phyloP scores from a whole-genome alignment of 495 filamentous ascomycete species.

The Podospora pseudocomata region DNA sequence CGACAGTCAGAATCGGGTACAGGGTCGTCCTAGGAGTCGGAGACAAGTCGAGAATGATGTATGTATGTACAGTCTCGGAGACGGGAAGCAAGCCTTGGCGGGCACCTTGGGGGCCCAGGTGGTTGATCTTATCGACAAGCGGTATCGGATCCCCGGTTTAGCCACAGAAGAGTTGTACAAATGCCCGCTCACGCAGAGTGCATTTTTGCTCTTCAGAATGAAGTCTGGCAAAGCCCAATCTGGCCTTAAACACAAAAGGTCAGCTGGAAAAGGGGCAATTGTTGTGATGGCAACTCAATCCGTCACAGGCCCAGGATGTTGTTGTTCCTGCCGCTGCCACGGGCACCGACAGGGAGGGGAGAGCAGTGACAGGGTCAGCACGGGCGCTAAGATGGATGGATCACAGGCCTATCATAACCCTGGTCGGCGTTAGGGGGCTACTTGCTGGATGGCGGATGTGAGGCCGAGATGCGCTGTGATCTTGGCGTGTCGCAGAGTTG shows the following conservation, averaged over 20 bases:
- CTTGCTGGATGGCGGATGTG: neutral
- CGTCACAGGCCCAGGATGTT: slow-evolving; percentile 14
- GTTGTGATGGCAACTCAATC: slow-evolving; percentile 18
- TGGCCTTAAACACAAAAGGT: neutral
- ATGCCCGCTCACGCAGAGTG: neutral
- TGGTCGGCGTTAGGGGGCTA: neutral
- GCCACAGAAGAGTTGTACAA: neutral
- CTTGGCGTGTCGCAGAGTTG: neutral
- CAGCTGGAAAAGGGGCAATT: slow-evolving; percentile 3
- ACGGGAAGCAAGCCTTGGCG: neutral
- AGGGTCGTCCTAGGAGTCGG: neutral
- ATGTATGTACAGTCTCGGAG: neutral
- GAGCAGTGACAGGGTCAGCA: slow-evolving; percentile 17
- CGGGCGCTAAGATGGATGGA: slow-evolving; percentile 18
- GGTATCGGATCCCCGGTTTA: neutral
- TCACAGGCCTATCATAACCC: neutral
- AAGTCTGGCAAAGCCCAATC: neutral
- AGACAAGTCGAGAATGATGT: slow-evolving; percentile 3
- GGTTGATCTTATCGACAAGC: neutral
- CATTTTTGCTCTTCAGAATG: neutral
- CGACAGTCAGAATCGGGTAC: slow-evolving; percentile 10
- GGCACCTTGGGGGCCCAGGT: neutral
- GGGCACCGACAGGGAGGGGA: slow-evolving; percentile 12
- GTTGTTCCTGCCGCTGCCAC: slow-evolving; percentile 19
- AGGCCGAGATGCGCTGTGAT: neutral